Base-by-base conservation (phyloP, 176 grass and related monocot species). In the Echinochloa phyllopogon region DNA sequence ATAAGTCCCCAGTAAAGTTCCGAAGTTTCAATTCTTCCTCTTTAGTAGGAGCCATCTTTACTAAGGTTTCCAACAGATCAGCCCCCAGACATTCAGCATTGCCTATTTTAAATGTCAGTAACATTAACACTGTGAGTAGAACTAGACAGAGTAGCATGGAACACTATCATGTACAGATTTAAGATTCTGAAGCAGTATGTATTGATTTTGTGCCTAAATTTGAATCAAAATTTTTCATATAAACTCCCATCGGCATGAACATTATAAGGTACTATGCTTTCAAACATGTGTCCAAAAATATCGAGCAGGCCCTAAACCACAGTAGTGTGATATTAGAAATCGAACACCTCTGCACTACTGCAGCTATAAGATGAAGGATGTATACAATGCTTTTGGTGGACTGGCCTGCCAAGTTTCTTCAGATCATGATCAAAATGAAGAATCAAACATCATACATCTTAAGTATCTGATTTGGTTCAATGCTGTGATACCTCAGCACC, bases 11-110 rank as follows among this genome's bases (percentile, higher is more conserved):
- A n/a, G 83, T 81, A 59, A 85, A 99, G 20, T 91, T 89, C 48
- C 75, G 86, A 47, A 99, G 91, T 72, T 91, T 94, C 55, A 92
- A 50, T 84, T 99, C 96, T 91, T 99, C 96, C 69, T 99, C 94
- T 85, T 96, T 99, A 5, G 96, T 99, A 39, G 96, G 96, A 87
- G 96, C 94, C 96, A 99, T 96, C 90, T 99, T 99, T 60, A 92
- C 94, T 69, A 99, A 89, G 61, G 96, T 99, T 92, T 99, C 96
- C 89, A 99, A 85, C 57, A 94, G 86, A 65, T 96, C 96, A 50
- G 86, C 65, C 33, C 96, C 96, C 63, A 99, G 78, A 77, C 78
- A 91, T 80, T 96, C 94, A 75, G 88, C 89, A 84, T 96, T 99
- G 21, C 94, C 96, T 98, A 52, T 92, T 91, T 18, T 74, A 79